A percentile compares a stretch with the other conserved stretches of the same genome.
phyloP scores from a whole-genome alignment of 2,329 filamentous ascomycete genomes.

The Verticillium isaacii region DNA sequence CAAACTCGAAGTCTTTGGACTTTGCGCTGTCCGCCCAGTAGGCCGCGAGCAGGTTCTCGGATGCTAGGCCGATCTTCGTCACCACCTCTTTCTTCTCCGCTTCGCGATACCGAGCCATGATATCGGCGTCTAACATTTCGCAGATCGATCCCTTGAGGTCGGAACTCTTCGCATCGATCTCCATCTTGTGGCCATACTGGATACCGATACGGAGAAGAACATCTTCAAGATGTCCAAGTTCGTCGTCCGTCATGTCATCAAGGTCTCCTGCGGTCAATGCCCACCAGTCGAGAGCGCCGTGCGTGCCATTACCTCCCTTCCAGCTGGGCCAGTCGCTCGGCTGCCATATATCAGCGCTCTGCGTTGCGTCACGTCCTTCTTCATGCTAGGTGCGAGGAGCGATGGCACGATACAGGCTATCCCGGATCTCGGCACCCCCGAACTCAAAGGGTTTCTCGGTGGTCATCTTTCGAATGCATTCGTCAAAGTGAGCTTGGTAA shows the following conservation, averaged over 20 bases:
- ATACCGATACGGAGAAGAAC: neutral
- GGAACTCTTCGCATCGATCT: neutral
- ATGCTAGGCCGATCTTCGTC: neutral
- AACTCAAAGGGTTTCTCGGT: neutral
- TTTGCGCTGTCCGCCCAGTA: neutral
- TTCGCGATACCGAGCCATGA: neutral
- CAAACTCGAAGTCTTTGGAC: constrained; percentile 14
- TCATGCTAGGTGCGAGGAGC: neutral
- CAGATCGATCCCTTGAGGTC: neutral
- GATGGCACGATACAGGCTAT: neutral
- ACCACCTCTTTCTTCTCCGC: neutral
- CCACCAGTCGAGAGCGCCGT: neutral
- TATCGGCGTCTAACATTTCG: neutral
- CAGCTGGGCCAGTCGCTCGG: neutral
- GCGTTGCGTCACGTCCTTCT: neutral
- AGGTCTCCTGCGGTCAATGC: neutral
- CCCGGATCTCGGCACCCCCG: neutral
- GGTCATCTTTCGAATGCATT: neutral
- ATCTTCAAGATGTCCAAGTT: neutral
- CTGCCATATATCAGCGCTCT: neutral
- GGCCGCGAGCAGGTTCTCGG: neutral
- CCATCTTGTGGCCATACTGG: neutral
- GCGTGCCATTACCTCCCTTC: neutral
- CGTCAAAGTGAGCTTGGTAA: constrained; percentile 9
- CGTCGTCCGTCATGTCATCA: neutral